Conservation (phyloP, 176 grass and related monocot species). For the Eleusine coracana region DNA sequence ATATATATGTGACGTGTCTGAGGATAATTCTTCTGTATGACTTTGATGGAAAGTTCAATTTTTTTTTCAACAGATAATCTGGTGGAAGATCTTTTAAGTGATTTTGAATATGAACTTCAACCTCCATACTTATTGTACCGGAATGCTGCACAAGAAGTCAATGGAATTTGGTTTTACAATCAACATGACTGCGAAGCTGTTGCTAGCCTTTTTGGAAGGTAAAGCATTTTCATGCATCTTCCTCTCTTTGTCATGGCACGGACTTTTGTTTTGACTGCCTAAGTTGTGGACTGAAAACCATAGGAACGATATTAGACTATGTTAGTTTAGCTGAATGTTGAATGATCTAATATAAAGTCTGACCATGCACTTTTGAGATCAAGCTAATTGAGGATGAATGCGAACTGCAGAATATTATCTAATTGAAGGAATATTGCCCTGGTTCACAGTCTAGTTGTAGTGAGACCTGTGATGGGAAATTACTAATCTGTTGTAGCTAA, state of each 20-base stretch:
- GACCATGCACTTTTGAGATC: neutral
- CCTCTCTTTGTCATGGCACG: neutral
- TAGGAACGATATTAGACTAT: neutral
- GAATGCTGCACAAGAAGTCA: slow-evolving; percentile 85
- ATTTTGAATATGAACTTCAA: slow-evolving; percentile 95
- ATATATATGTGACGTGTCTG: neutral
- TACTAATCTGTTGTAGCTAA: neutral
- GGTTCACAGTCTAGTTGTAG: neutral
- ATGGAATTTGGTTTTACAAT: slow-evolving; percentile 95
- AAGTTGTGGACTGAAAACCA: neutral
- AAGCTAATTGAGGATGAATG: neutral
- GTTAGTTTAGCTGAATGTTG: neutral
- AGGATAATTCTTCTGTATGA: no score
- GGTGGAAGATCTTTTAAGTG: slow-evolving; percentile 91
- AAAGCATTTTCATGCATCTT: slow-evolving; percentile 1
- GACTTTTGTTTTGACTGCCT: neutral
- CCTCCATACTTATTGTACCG: slow-evolving; percentile 84
- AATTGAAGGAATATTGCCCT: neutral
- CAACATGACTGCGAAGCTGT: slow-evolving; percentile 74
- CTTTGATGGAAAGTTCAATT: neutral
- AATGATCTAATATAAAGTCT: neutral
- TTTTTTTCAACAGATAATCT: slow-evolving; percentile 70
- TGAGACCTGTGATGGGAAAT: neutral
- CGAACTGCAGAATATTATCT: neutral
- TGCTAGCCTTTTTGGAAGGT: slow-evolving; percentile 82